Evolutionary conservation across 495 filamentous ascomycete species (phyloP).

Genomic region (Xylaria intraflava): DNA sequence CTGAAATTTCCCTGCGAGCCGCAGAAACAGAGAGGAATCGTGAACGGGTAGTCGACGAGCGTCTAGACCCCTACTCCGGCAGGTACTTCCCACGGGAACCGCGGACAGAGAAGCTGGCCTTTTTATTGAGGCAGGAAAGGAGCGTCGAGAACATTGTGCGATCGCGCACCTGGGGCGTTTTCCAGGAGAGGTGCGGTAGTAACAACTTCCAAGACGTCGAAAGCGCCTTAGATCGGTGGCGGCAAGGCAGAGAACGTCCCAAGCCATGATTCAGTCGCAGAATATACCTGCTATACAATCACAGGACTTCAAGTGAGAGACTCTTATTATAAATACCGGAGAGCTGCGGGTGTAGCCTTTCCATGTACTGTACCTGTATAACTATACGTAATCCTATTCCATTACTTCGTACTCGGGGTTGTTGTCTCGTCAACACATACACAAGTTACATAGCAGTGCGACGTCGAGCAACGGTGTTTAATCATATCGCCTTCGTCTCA

Average conservation of each 20-base stretch:
- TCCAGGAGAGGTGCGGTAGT: conserved; percentile 71
- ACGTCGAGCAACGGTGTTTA: too few relatives aligned
- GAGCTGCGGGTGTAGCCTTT: background rate
- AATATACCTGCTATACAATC: background rate
- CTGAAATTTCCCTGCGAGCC: conserved; percentile 63
- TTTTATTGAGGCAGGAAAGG: conserved; percentile 72
- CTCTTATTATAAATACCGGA: too few relatives aligned
- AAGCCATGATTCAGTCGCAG: conserved; percentile 4
- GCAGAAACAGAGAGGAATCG: conserved; percentile 62
- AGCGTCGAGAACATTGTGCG: conserved; percentile 84
- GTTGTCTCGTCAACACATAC: too few relatives aligned
- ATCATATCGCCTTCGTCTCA: too few relatives aligned
- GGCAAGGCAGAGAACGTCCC: conserved; percentile 15
- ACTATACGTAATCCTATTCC: too few relatives aligned
- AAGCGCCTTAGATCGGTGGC: conserved; percentile 49
- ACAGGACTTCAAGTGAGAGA: too few relatives aligned
- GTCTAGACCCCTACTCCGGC: conserved; percentile 86
- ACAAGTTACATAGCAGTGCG: too few relatives aligned
- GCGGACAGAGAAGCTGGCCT: conserved; percentile 74
- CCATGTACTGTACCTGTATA: too few relatives aligned
- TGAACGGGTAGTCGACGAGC: conserved; percentile 77
- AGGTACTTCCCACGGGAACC: conserved; percentile 79
- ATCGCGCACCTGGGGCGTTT: conserved; percentile 70
- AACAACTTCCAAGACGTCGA: conserved; percentile 49
- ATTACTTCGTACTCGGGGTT: too few relatives aligned